Evolutionary conservation across 1,284 basidiomycete genomes (phyloP).

Genomic region (Austropuccinia psidii): DNA sequence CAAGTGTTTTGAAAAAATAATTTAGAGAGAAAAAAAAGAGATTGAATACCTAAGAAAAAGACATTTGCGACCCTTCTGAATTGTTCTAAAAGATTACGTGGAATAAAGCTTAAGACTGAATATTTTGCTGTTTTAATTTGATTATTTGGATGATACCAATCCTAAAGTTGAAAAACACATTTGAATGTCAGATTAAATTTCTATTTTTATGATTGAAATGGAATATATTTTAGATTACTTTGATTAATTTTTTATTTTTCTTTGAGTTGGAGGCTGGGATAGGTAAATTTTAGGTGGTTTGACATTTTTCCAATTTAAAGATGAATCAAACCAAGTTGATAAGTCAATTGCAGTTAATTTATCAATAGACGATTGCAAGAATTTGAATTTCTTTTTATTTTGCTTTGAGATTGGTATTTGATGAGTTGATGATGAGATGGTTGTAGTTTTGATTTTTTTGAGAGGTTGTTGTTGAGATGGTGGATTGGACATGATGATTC

Average conservation of each 20-base stretch:
- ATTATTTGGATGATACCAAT: slow-evolving; percentile 58
- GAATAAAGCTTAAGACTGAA: slow-evolving; percentile 77
- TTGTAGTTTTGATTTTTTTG: no score
- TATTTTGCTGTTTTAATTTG: slow-evolving; percentile 93
- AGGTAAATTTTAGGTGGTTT: no score
- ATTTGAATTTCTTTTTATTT: no score
- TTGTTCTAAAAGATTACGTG: slow-evolving; percentile 79
- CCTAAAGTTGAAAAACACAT: slow-evolving; percentile 36
- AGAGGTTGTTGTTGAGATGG: no score
- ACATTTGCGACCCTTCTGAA: slow-evolving; percentile 75
- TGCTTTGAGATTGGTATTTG: no score
- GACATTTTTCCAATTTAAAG: no score
- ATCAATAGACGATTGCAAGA: slow-evolving; percentile 24
- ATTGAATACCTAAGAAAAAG: no score
- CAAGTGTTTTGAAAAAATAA: slow-evolving; percentile 40
- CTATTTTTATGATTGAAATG: slow-evolving; percentile 21
- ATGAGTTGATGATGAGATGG: no score
- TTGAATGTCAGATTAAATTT: slow-evolving; percentile 4
- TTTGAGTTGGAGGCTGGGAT: no score
- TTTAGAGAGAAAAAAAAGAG: neutral
- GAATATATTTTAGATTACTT: slow-evolving; percentile 37
- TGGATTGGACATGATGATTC: no score
- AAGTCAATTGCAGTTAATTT: slow-evolving; percentile 44
- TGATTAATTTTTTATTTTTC: slow-evolving; percentile 30
- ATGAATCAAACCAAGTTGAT: slow-evolving; percentile 64